Percentiles rank a stretch among this genome's conserved stretches.
Conservation (phyloP, 2,329 filamentous ascomycete genomes). For the Madurella fahalii region DNA sequence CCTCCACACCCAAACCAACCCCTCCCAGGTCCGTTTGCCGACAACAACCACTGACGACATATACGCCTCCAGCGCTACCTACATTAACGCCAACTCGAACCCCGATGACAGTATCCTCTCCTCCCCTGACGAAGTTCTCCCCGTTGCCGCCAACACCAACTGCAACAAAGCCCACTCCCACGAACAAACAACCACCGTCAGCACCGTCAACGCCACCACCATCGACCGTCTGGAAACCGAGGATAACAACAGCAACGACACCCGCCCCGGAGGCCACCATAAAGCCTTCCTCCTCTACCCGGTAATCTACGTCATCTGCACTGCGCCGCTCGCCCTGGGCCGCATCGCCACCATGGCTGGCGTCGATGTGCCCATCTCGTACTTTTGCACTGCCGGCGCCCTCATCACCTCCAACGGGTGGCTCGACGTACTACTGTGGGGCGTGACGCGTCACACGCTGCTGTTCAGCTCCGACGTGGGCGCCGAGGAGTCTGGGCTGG, state of each 20-base stretch:
- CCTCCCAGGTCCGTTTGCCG: not conserved
- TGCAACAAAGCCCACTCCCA: not conserved
- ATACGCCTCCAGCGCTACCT: not conserved
- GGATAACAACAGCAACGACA: conserved; percentile 3
- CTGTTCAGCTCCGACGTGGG: conserved; percentile 29
- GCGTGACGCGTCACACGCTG: conserved; percentile 26
- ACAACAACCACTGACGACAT: conserved; percentile 5
- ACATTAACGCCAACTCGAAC: conserved; percentile 4
- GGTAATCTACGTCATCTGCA: conserved; percentile 58
- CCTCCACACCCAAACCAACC: not conserved
- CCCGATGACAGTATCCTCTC: too few species aligned
- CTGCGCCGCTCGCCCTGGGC: conserved; percentile 56
- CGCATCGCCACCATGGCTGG: conserved; percentile 55
- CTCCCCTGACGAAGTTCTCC: too few species aligned
- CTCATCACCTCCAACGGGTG: conserved; percentile 48
- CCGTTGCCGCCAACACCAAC: too few species aligned
- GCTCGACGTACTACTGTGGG: conserved; percentile 31
- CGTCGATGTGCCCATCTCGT: conserved; percentile 40
- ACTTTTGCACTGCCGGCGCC: conserved; percentile 49
- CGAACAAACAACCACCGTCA: not conserved
- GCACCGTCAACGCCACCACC: not conserved
- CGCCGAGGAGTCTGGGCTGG: conserved; percentile 31
- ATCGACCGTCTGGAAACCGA: not conserved
- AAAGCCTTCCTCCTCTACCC: conserved; percentile 57
- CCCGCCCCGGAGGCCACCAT: conserved; percentile 25